A percentile compares a stretch with the other conserved stretches of the same genome.
phyloP scores from a whole-genome alignment of 441 rosid species.

The Euphorbia celastroides region DNA sequence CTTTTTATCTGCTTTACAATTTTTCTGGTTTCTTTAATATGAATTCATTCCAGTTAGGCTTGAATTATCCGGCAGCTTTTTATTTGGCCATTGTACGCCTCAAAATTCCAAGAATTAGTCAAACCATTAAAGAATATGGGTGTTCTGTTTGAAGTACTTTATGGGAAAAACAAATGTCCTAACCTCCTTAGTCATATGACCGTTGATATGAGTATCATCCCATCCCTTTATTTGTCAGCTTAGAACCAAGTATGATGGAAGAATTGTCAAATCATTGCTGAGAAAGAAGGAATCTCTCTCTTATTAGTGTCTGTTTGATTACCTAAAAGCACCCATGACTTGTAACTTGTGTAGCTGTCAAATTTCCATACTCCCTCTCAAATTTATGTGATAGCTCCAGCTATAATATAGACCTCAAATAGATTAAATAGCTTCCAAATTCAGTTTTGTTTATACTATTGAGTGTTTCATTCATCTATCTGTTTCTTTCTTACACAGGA shows the following conservation, averaged over 20 bases:
- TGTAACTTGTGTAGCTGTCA: too few species aligned
- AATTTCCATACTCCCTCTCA: too few species aligned
- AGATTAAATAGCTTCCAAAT: neutral
- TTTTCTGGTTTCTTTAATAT: neutral
- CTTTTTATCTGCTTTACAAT: neutral
- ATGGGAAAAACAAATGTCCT: neutral
- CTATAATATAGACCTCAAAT: neutral
- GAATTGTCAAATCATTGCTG: neutral
- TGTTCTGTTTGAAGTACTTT: neutral
- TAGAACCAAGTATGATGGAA: neutral
- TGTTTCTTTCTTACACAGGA: conserved; percentile 47
- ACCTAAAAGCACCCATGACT: too few species aligned
- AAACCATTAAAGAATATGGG: neutral
- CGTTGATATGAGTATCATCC: too few species aligned
- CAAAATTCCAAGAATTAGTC: neutral
- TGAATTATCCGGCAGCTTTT: neutral
- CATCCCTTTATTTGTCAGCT: neutral
- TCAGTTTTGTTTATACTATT: conserved; percentile 15
- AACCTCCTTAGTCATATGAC: neutral
- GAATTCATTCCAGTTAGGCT: neutral
- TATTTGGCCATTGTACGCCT: neutral
- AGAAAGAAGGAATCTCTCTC: neutral
- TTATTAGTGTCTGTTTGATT: too few species aligned
- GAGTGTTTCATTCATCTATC: conserved; percentile 21
- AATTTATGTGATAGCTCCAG: neutral